A percentile compares a stretch with the other conserved stretches of the same genome.
These are phyloP conservation scores for Wallacemonas sp. DNA, from an alignment of 208 protist species.

Conservation along the genomic window DNA sequence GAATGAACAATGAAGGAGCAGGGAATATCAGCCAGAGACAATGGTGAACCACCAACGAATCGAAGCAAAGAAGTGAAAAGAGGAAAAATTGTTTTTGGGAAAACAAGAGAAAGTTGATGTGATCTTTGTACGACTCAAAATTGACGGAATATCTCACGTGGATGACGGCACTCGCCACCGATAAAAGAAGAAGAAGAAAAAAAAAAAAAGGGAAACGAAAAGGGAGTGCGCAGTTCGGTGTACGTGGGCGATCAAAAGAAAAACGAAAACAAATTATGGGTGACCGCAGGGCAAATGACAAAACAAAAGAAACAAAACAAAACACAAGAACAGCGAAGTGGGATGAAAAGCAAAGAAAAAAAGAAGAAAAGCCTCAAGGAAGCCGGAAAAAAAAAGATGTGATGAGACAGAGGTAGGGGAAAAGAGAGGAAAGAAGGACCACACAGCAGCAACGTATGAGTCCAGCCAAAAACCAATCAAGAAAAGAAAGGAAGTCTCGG, in stretches of 20 bases:
- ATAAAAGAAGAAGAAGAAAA: background rate
- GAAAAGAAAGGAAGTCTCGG: too few relatives aligned
- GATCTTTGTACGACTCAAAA: too few relatives aligned
- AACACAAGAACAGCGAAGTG: background rate
- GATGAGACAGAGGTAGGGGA: slow-evolving; percentile 3
- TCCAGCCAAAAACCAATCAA: too few relatives aligned
- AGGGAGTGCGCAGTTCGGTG: background rate
- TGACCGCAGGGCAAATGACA: background rate
- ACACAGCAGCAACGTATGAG: too few relatives aligned
- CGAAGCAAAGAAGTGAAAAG: too few relatives aligned
- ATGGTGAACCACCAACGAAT: too few relatives aligned
- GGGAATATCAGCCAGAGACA: too few relatives aligned
- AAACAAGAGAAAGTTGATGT: too few relatives aligned
- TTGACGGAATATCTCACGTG: too few relatives aligned
- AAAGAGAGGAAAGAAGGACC: slow-evolving; percentile 9
- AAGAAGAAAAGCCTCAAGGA: background rate
- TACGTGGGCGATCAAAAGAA: background rate
- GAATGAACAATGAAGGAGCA: too few relatives aligned
- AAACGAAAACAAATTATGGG: background rate
- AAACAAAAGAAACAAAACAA: background rate
- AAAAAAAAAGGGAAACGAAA: slow-evolving; percentile 3
- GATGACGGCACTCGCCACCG: background rate
- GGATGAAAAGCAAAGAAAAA: background rate
- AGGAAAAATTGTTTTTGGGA: too few relatives aligned
- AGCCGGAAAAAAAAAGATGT: slow-evolving; percentile 12